A percentile compares a stretch with the other conserved stretches of the same genome.
phyloP scores from a whole-genome alignment of 2,329 filamentous ascomycete species.

The Corynespora cassiicola region DNA sequence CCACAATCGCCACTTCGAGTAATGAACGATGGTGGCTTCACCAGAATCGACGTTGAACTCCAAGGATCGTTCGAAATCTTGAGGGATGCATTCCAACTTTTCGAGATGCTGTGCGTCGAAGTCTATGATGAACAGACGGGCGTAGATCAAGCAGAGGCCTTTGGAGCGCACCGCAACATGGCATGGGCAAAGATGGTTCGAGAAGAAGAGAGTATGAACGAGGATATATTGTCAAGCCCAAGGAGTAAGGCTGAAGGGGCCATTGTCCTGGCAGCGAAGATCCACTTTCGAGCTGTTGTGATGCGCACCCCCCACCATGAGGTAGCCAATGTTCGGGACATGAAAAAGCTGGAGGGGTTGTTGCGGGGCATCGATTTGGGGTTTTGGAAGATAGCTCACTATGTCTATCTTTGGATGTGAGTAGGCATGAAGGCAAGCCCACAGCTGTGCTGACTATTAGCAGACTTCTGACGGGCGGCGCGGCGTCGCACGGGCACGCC shows the following conservation, averaged over 20 bases:
- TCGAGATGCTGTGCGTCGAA: constrained; percentile 23
- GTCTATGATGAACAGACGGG: constrained; percentile 18
- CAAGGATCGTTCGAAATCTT: constrained; percentile 12
- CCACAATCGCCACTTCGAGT: constrained; percentile 22
- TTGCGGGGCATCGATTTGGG: constrained; percentile 8
- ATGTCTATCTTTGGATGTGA: constrained; percentile 22
- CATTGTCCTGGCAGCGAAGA: constrained; percentile 15
- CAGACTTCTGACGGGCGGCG: constrained; percentile 13
- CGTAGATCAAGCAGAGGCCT: constrained; percentile 8
- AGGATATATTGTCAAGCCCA: constrained; percentile 2
- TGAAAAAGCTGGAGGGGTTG: constrained; percentile 10
- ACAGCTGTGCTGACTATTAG: constrained; percentile 1
- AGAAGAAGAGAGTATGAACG: neutral
- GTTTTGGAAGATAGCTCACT: constrained; percentile 19
- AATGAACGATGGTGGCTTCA: constrained; percentile 10
- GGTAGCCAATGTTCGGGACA: constrained; percentile 12
- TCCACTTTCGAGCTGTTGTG: constrained; percentile 22
- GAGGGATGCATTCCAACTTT: constrained; percentile 19
- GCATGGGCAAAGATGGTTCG: constrained; percentile 9
- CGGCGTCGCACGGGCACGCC: constrained; percentile 12
- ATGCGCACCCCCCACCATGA: constrained; percentile 18
- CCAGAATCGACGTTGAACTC: constrained; percentile 6
- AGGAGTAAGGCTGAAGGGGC: constrained; percentile 11
- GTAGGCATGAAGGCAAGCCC: too few relatives aligned
- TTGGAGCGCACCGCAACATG: constrained; percentile 9